Percentiles rank a stretch among this genome's conserved stretches.
These are phyloP conservation scores for Penicillium subrubescens DNA, from an alignment of 495 filamentous ascomycete species.

Conservation along the genomic window DNA sequence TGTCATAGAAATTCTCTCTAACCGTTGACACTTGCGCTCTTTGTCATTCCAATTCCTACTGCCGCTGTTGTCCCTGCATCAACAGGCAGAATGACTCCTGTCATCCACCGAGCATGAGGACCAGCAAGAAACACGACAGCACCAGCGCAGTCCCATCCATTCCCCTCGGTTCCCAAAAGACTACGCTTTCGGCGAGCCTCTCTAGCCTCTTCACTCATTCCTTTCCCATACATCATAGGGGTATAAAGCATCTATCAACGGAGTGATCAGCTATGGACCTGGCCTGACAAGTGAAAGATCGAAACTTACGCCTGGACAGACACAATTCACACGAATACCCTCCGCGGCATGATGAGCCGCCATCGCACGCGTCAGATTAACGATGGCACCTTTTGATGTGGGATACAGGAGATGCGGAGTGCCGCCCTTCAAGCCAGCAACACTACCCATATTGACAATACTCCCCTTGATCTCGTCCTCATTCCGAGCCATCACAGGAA, in stretches of 20 bases:
- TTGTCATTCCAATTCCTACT: slow-evolving; percentile 33
- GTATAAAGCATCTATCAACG: slow-evolving; percentile 53
- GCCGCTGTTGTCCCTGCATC: slow-evolving; percentile 51
- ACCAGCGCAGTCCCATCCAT: slow-evolving; percentile 51
- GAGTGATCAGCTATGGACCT: not conserved
- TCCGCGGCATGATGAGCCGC: slow-evolving; percentile 56
- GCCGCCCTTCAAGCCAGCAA: slow-evolving; percentile 58
- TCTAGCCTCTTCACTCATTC: slow-evolving; percentile 52
- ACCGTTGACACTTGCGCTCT: slow-evolving; percentile 30
- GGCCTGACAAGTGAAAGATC: not conserved
- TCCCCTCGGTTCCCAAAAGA: slow-evolving; percentile 56
- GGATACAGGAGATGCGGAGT: slow-evolving; percentile 63
- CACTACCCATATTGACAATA: slow-evolving; percentile 61
- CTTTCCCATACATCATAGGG: slow-evolving; percentile 59
- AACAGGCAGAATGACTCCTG: slow-evolving; percentile 49
- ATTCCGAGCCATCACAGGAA: slow-evolving; percentile 56
- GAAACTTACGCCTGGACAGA: slow-evolving; percentile 51
- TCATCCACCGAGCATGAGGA: slow-evolving; percentile 53
- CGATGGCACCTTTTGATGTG: slow-evolving; percentile 60
- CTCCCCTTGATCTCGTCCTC: slow-evolving; percentile 39
- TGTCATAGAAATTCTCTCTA: not conserved
- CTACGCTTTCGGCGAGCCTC: slow-evolving; percentile 49
- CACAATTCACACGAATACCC: slow-evolving; percentile 60
- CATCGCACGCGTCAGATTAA: slow-evolving; percentile 62
- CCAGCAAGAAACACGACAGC: slow-evolving; percentile 46